A percentile compares a stretch with the other conserved stretches of the same genome.
Conservation (phyloP, 345 rosid species). For the Triadica sebifera region DNA sequence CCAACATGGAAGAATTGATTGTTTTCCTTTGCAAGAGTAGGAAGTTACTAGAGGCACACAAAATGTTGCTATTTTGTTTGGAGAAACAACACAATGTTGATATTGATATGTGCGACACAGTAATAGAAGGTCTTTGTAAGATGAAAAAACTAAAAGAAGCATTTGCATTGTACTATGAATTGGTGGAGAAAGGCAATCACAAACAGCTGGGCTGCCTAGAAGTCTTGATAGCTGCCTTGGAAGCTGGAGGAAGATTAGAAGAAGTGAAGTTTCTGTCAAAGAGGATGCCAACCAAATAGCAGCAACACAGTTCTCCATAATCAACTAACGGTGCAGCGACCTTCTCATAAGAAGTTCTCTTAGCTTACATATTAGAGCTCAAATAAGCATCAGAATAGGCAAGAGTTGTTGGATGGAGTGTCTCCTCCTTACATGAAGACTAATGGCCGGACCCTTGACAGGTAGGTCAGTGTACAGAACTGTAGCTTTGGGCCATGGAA, state of each 20-base stretch:
- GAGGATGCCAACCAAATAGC: constrained; percentile 42
- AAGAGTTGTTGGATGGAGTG: background rate
- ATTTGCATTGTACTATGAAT: constrained; percentile 55
- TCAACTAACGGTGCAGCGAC: background rate
- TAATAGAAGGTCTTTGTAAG: constrained; percentile 65
- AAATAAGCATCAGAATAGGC: background rate
- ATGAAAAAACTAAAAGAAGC: constrained; percentile 55
- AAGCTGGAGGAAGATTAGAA: constrained; percentile 43
- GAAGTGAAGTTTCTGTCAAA: constrained; percentile 61
- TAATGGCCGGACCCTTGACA: background rate
- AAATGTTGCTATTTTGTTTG: constrained; percentile 54
- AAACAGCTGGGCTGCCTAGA: constrained; percentile 51
- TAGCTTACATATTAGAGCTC: background rate
- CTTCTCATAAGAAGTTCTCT: background rate
- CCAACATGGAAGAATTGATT: constrained; percentile 53
- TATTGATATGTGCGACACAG: constrained; percentile 36
- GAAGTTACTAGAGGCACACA: constrained; percentile 51
- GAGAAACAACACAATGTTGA: constrained; percentile 50
- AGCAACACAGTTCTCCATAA: constrained; percentile 2
- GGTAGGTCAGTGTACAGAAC: background rate
- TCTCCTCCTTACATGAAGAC: background rate
- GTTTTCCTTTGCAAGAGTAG: constrained; percentile 46
- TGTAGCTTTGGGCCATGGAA: background rate
- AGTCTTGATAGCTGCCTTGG: constrained; percentile 50
- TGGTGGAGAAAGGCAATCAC: constrained; percentile 59